These are phyloP conservation scores for Saccharum hybrid DNA, from an alignment of 202 grass and related monocot species.

Conservation along the genomic window DNA sequence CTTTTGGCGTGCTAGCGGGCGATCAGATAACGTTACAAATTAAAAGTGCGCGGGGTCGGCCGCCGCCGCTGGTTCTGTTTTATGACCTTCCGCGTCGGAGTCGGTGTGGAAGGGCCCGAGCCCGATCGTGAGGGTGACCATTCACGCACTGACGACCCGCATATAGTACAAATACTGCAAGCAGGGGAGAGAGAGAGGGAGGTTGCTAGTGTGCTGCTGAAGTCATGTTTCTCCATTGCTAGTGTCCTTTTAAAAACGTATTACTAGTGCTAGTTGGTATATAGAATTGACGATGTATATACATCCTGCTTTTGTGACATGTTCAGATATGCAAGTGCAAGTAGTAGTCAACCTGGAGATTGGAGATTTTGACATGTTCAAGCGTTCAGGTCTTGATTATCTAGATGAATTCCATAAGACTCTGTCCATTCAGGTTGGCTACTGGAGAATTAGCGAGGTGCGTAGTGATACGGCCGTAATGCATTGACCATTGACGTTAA, in stretches of 20 bases:
- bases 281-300: not conserved
- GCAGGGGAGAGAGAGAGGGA: no score
- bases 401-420: not conserved
- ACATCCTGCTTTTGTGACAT: not conserved
- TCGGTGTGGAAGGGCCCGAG: not conserved
- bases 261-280: not conserved
- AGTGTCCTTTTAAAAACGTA: not conserved
- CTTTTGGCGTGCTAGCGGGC: not conserved
- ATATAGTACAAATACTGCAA: not conserved
- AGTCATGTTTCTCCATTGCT: conserved; percentile 40
- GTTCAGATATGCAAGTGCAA: not conserved
- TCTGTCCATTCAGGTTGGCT: not conserved
- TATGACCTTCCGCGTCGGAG: conserved; percentile 20
- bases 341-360: not conserved
- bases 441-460: not conserved
- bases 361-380: not conserved
- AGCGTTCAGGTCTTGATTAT: not conserved
- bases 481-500: conserved; percentile 3
- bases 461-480: not conserved
- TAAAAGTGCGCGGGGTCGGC: not conserved
- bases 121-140: conserved; percentile 21
- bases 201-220: not conserved
- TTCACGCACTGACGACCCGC: not conserved
- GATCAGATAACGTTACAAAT: not conserved
- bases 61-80: conserved; percentile 5